phyloP scores from a whole-genome alignment of 805 yeast genomes.

The Wickerhamiella galacta region DNA sequence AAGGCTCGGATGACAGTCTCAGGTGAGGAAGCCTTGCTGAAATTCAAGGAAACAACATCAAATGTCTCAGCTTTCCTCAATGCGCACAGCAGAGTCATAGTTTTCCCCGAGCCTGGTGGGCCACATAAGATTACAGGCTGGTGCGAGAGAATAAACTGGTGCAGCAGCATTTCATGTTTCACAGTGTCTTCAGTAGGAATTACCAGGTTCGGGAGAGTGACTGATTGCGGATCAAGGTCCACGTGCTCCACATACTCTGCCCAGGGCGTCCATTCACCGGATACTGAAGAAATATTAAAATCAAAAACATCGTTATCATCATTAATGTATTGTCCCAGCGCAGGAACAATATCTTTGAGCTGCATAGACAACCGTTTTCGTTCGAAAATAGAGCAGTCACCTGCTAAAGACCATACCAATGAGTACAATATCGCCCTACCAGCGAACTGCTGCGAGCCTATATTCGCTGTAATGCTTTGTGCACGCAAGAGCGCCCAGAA shows the following conservation, averaged over 20 bases:
- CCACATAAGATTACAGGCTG: conserved; percentile 66
- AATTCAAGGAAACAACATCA: conserved; percentile 54
- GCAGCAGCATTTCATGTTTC: conserved; percentile 45
- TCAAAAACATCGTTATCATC: conserved; percentile 22
- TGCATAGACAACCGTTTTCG: conserved; percentile 16
- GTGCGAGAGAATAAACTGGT: conserved; percentile 37
- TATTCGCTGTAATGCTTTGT: conserved; percentile 7
- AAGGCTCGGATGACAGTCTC: conserved; percentile 41
- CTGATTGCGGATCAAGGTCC: conserved; percentile 40
- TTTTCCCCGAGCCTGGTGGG: conserved; percentile 95
- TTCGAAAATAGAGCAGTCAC: conserved; percentile 31
- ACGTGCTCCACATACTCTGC: conserved; percentile 24
- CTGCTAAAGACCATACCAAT: conserved; percentile 48
- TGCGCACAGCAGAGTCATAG: conserved; percentile 70
- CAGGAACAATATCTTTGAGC: conserved; percentile 1
- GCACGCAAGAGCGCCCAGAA: conserved; percentile 19
- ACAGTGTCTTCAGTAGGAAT: conserved; percentile 69
- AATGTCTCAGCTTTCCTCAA: conserved; percentile 39
- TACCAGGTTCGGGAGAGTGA: conserved; percentile 43
- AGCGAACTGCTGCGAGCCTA: conserved; percentile 13
- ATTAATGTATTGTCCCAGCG: neutral
- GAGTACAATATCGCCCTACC: conserved; percentile 19
- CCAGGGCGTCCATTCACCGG: conserved; percentile 33
- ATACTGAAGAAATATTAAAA: conserved; percentile 29
- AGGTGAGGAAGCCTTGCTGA: conserved; percentile 67